Percentiles rank a stretch among this genome's conserved stretches.
Evolutionary conservation across 2,329 filamentous ascomycete species (phyloP).

Genomic region (Penicillium hordei): DNA sequence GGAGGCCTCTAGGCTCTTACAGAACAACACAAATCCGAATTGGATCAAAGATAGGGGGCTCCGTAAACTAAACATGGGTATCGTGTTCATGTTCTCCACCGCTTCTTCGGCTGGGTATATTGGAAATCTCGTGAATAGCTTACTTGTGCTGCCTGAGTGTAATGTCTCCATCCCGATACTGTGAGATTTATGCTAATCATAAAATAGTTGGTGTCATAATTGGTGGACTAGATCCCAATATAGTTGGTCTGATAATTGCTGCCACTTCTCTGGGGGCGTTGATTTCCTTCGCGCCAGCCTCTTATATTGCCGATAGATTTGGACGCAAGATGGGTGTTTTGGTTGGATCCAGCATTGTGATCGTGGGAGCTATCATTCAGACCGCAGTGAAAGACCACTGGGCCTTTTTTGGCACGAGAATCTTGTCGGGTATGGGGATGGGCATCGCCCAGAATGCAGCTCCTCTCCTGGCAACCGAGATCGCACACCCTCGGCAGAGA

Average conservation of each 20-base stretch:
- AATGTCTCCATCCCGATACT: background rate
- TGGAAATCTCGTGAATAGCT: slow-evolving; percentile 24
- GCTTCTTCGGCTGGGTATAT: slow-evolving; percentile 26
- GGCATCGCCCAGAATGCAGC: slow-evolving; percentile 30
- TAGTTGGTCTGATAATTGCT: slow-evolving; percentile 21
- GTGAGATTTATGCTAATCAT: background rate
- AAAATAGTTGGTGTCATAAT: slow-evolving; percentile 13
- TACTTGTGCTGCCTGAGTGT: slow-evolving; percentile 22
- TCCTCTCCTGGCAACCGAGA: slow-evolving; percentile 31
- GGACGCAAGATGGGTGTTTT: slow-evolving; percentile 48
- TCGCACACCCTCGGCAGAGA: slow-evolving; percentile 30
- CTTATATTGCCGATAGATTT: slow-evolving; percentile 41
- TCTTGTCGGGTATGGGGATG: slow-evolving; percentile 41
- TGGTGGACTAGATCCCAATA: slow-evolving; percentile 14
- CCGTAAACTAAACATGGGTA: slow-evolving; percentile 22
- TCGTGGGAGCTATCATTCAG: slow-evolving; percentile 25
- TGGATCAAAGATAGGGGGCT: slow-evolving; percentile 26
- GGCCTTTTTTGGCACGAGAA: slow-evolving; percentile 29
- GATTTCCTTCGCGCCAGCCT: slow-evolving; percentile 20
- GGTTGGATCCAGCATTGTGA: slow-evolving; percentile 36
- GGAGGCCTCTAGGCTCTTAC: slow-evolving; percentile 17
- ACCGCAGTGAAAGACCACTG: slow-evolving; percentile 15
- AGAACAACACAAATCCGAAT: slow-evolving; percentile 20
- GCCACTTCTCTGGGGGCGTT: slow-evolving; percentile 19
- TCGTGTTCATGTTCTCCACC: slow-evolving; percentile 21